Base-by-base conservation (phyloP, 352 stramenopile species). In the Phytopythium cucurbitacearum region DNA sequence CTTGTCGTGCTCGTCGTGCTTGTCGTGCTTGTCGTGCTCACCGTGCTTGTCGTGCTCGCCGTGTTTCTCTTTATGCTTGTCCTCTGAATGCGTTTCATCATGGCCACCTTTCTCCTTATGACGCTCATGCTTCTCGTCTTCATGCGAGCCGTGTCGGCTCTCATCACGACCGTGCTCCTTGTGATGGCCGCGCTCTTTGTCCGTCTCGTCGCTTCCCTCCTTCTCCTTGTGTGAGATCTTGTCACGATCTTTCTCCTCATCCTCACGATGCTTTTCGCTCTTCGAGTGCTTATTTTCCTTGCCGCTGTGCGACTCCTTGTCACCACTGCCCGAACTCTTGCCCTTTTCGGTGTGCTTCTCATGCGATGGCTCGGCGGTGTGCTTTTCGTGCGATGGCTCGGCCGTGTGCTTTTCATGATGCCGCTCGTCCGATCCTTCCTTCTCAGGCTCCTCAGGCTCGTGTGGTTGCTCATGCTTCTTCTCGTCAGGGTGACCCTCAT, bases 251-350 rank as follows among this genome's bases (percentile, higher is more conserved):
- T 16, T 37, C 44, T 16, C 7, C 44, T 37, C 44, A 9, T 16
- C 16, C 45, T 28, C 8, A 21, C 11, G 16, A 34, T 52, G 46
- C 8, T 42, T 52, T 36, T 15, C 6, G 10, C 21, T 28, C 21
- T 28, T 28, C 21, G 21, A 28, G 21, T 28, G 21, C 7, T 62
- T 62, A 36, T 53, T 67, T 16, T 59, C 40, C 15, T 69, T 65
- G 10, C 46, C 35, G n/a, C 60, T 62, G 10, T 44, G 40, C 40
- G 40, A 15, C 7, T 60, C 16, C 13, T 50, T 28, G 21, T 28
- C 21, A 28, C 21, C 21, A 28, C 21, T 28, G 21, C 21, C 21
- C 21, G 21, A 28, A 28, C 21, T 28, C 21, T 28, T 28, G 21
- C 21, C 21, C 21, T 28, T 28, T 28, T 28, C 21, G 21, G 21